Evolutionary conservation across 495 filamentous ascomycete species (phyloP), one percentile per base, ranked within the genome.

Genomic region (Pyrenula massariospora): DNA sequence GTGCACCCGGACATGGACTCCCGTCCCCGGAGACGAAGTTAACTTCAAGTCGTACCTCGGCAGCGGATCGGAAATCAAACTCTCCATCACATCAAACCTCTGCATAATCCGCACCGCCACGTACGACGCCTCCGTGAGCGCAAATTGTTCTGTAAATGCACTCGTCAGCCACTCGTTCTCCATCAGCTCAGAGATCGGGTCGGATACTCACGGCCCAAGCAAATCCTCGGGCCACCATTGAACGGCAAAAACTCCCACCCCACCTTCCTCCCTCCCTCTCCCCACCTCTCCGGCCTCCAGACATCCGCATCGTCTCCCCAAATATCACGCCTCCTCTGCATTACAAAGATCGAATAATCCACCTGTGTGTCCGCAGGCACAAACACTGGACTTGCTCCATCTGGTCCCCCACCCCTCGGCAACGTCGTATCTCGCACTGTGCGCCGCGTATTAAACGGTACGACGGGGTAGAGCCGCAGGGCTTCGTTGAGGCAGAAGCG

Each of bases 161-260:
- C 1, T 48, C 8, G 20, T 59, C 48, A 60, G 51, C 15, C 10
- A 1, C n/a, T 31, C 24, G 0, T 12, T 42, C 2, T 20, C 1
- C 20, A 1, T 49, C 24, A 54, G 52, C 15, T 12, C 2, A 54
- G 36, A 22, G 12, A 48, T 49, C 10, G 55, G 75, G 80, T 86
- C n/a, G n/a, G n/a, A n/a, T n/a, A n/a, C n/a, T n/a, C n/a, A n/a
- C n/a, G 90, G 10, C 91, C 91, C 62, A 95, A 81, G 68, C 91
- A 96, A 56, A 95, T 92, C 31, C 91, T 75, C 47, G 89, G 87
- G 0, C 90, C 87, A 21, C 86, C 85, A 60, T 88, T 89, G 68
- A 93, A 92, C 1, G 86, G 86, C 10, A 92, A 71, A 69, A 85
- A 92, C 54, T 85, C 83, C 87, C 86, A 90, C 24, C 73, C 70